Conservation (phyloP, 345 rosid species). For the Murraya koenigii region DNA sequence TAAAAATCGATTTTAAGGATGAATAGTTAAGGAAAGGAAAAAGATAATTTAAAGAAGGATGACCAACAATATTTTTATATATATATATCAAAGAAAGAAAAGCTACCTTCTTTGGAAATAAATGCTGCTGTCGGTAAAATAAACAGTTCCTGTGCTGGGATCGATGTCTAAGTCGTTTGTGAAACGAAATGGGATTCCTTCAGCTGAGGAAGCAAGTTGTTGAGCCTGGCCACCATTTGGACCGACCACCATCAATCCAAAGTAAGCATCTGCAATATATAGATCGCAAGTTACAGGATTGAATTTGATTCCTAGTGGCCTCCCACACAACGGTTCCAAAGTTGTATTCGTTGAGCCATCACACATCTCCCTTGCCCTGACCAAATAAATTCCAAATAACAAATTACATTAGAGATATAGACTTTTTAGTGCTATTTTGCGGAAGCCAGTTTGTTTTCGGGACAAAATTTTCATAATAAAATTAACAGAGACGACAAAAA, state of each 20-base stretch:
- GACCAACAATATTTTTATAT: no score
- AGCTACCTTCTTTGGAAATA: conserved; percentile 42
- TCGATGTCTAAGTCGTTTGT: conserved; percentile 50
- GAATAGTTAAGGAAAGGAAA: no score
- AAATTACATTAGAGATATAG: not conserved
- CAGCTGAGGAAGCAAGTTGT: conserved; percentile 27
- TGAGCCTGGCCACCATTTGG: conserved; percentile 39
- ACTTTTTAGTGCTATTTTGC: no score
- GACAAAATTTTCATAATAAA: no score
- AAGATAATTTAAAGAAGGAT: not conserved
- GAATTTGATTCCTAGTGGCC: conserved; percentile 54
- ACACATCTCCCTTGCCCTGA: conserved; percentile 33
- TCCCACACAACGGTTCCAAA: conserved; percentile 44
- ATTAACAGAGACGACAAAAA: no score
- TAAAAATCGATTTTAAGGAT: no score
- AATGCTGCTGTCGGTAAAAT: conserved; percentile 51
- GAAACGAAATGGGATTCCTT: conserved; percentile 38
- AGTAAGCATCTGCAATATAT: conserved; percentile 60
- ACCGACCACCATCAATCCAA: conserved; percentile 43
- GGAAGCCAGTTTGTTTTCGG: no score
- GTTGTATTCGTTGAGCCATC: conserved; percentile 34
- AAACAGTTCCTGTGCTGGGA: conserved; percentile 32
- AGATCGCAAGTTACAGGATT: conserved; percentile 42
- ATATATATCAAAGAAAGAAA: no score
- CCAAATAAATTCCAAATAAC: not conserved